Base-by-base conservation (phyloP, 176 grass and related monocot species). In the Puccinellia tenuiflora region DNA sequence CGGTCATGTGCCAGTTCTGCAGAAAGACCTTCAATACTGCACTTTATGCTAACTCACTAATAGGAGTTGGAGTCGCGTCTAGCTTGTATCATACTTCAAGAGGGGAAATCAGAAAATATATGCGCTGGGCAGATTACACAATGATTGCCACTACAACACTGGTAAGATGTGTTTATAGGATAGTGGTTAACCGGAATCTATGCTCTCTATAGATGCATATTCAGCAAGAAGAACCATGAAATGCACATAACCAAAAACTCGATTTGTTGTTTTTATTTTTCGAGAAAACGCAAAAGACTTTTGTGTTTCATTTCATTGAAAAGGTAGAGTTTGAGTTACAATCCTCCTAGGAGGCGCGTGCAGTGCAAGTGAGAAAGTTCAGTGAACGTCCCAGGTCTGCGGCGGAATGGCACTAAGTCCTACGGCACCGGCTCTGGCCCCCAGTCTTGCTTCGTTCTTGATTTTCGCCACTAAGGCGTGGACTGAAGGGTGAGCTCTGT, bases 1-100 rank as follows among this genome's bases (percentile, higher is more conserved):
- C 39, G 9, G 75, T 91, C 51, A 51, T 89, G 50, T 88, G 83
- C 88, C 89, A 88, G 86, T 80, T 68, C 72, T 83, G 83, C 92
- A 98, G 93, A 90, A 95, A 93, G 91, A 95, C 90, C 62, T 75
- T 91, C 78, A 98, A 87, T 56, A 92, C 84, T 68, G 48, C 81
- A 77, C 79, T 98, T 48, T 95, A 98, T 83, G 96, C 91, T 39
- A 98, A 95, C 81, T 98, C 93, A 1, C 83, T 98, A 79, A 87
- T 98, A 74, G 96, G 96, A 87, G 96, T 98, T 73, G 96, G 96
- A 86, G 85, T 98, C 74, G 93, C 96, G 64, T 98, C 93, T 55
- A 98, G 90, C 78, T 68, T 98, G 60, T 96, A 96, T 65, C 96
- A 99, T 90, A 90, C 78, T 68, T 96, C 93, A 35, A 88, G 89